Conservation (phyloP, 805 yeast species). For the Kockiozyma suomiensis region DNA sequence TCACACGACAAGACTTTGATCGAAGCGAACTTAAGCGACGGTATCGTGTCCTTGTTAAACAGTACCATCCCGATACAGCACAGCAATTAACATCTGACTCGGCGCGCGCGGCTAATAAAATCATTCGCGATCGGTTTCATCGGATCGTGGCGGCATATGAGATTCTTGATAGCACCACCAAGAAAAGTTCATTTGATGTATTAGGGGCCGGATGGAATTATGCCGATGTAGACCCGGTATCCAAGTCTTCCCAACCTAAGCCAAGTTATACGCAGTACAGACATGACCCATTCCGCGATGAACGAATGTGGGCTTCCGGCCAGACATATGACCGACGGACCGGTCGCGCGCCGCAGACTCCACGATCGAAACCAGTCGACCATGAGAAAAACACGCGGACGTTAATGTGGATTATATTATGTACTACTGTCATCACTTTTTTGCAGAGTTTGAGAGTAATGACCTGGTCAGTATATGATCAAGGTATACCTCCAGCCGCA, state of each 20-base stretch:
- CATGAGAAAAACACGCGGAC: constrained; percentile 29
- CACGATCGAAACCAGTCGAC: constrained; percentile 19
- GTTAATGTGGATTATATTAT: constrained; percentile 23
- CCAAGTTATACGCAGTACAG: constrained; percentile 11
- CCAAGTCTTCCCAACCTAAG: not conserved
- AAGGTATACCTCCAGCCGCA: constrained; percentile 9
- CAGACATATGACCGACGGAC: constrained; percentile 3
- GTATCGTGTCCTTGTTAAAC: constrained; percentile 65
- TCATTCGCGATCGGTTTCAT: constrained; percentile 53
- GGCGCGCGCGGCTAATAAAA: constrained; percentile 35
- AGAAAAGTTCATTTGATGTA: constrained; percentile 52
- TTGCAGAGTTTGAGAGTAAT: constrained; percentile 24
- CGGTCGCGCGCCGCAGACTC: constrained; percentile 7
- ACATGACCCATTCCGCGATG: constrained; percentile 17
- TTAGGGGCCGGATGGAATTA: constrained; percentile 42
- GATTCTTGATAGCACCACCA: constrained; percentile 52
- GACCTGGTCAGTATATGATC: constrained; percentile 24
- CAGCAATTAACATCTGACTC: constrained; percentile 39
- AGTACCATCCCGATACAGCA: constrained; percentile 76
- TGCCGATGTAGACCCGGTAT: constrained; percentile 14
- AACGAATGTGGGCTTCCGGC: constrained; percentile 29
- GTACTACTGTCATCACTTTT: constrained; percentile 13
- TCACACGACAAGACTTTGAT: constrained; percentile 45
- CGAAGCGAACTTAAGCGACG: constrained; percentile 49
- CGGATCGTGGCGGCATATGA: constrained; percentile 60